These are phyloP conservation scores for Quercus phellos DNA, from an alignment of 331 rosid species.

Conservation along the genomic window DNA sequence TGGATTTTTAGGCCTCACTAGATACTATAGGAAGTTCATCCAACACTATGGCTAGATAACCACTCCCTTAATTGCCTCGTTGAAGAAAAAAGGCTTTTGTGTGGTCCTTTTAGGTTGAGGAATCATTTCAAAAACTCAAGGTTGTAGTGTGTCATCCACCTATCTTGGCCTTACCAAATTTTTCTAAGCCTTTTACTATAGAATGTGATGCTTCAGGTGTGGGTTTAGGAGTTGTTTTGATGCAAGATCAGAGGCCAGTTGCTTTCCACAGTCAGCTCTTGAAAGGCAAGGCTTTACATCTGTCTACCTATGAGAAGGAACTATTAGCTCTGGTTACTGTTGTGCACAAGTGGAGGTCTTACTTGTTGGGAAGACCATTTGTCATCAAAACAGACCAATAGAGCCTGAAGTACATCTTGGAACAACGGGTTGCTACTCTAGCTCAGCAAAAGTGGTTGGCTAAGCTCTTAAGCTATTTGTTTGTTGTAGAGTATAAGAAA, in stretches of 20 bases:
- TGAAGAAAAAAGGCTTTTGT: background rate
- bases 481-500: no score
- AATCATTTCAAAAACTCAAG: background rate
- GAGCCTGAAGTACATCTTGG: background rate
- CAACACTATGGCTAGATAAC: background rate
- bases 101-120: background rate
- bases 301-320: no score
- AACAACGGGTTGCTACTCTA: background rate
- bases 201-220: background rate
- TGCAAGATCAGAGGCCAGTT: background rate
- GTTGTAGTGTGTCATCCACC: background rate
- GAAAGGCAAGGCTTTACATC: background rate
- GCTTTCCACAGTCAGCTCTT: background rate
- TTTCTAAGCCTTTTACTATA: background rate
- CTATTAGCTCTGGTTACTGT: no score
- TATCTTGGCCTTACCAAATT: background rate
- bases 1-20: background rate
- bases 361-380: background rate
- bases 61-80: background rate
- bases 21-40: background rate
- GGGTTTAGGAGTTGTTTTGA: background rate
- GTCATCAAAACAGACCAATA: background rate
- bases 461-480: no score
- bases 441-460: no score
- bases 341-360: no score